Evolutionary conservation across 129 eudicot species (phyloP), one percentile per base, ranked within the genome.

Genomic region (Helichrysum umbraculigerum): DNA sequence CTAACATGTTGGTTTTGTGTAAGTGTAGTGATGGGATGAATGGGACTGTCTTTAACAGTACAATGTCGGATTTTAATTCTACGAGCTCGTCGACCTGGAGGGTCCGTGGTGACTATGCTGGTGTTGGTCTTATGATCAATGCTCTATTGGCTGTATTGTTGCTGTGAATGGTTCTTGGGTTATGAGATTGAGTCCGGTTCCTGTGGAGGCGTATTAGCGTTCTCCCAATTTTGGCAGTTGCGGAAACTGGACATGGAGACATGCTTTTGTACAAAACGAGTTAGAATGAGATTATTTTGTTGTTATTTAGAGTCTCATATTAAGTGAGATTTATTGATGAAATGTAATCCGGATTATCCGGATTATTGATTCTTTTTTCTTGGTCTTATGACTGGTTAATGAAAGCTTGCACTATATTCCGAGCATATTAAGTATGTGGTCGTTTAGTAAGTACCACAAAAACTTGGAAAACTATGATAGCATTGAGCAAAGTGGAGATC

Each of bases 21-120:
- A 20, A 50, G 64, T 78, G 77, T 10, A 78, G 75, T 67, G 74
- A 56, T 57, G 83, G 83, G 68, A 79, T 65, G 83, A 80, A 80
- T 32, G 83, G 79, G 7, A 80, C 83, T 41, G 30, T 58, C 66
- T 66, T 80, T 62, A 80, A 80, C 71, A 70, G 83, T 16, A 73
- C 83, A 17, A 68, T 80, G 14, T 74, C 79, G 0, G 74, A 73
- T 80, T 73, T 73, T 66, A 80, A 80, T 69, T 74, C 83, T 30
- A 80, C 83, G 33, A 80, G 83, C 56, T 80, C 79, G 52, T 66
- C 78, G 5, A 41, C 70, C 73, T 66, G 79, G 70, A 56, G 70
- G 15, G 61, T 30, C 6, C 68, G 22, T 3, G 22, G 67, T 16
- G 61, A 17, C 41, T 66, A 80, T 41, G 74, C 10, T 4, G 21